These are phyloP conservation scores for Tricholoma bakamatsutake DNA, from an alignment of 768 basidiomycete species.

Conservation along the genomic window DNA sequence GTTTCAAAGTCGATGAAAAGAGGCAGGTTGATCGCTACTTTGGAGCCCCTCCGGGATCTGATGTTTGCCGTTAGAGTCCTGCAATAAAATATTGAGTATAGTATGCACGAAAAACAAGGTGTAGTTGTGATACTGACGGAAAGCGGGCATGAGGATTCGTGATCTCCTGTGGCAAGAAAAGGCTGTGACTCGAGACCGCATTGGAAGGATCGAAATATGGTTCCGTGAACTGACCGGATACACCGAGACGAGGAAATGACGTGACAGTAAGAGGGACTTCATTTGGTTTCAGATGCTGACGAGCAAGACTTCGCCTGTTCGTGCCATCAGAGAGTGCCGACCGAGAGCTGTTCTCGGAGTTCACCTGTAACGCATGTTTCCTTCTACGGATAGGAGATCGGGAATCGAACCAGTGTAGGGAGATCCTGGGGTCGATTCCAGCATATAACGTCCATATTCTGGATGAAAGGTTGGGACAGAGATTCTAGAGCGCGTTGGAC, in stretches of 20 bases:
- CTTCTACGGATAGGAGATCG: constrained; percentile 86
- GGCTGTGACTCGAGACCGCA: constrained; percentile 83
- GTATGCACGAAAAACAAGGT: neutral
- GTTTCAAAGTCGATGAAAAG: constrained; percentile 86
- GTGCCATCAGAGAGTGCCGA: constrained; percentile 1
- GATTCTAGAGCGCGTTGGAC: constrained; percentile 34
- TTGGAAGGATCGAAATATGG: constrained; percentile 72
- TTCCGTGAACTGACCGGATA: constrained; percentile 86
- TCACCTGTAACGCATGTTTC: constrained; percentile 91
- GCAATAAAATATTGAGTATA: constrained; percentile 9
- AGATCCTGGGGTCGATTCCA: constrained; percentile 94
- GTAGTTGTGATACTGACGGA: constrained; percentile 61
- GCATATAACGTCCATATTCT: constrained; percentile 98
- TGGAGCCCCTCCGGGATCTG: constrained; percentile 81
- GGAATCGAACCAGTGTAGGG: constrained; percentile 87
- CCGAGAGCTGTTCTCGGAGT: constrained; percentile 12
- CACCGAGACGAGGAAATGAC: constrained; percentile 91
- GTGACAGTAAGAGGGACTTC: constrained; percentile 92
- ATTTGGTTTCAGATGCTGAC: constrained; percentile 74
- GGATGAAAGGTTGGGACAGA: constrained; percentile 91
- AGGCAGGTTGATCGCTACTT: constrained; percentile 94
- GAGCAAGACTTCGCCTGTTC: constrained; percentile 73
- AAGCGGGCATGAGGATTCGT: constrained; percentile 98
- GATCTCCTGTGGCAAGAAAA: constrained; percentile 93
- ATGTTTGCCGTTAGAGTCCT: constrained; percentile 99